Evolutionary conservation across 371 early-diverging fungal genomes (phyloP), one percentile per base, ranked within the genome.

Genomic region (Dentiscutata heterogama): DNA sequence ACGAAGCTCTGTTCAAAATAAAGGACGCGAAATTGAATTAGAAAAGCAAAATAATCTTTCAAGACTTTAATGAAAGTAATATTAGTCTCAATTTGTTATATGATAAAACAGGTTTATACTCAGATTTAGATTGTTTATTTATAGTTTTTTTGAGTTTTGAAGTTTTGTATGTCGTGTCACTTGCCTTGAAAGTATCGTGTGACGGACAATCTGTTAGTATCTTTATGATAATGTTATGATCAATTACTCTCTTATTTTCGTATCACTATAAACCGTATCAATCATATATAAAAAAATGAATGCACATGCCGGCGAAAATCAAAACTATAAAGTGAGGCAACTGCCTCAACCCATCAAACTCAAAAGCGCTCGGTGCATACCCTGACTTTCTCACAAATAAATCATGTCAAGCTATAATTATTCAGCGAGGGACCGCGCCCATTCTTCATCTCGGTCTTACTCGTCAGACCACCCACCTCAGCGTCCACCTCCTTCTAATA

Each of bases 361-460:
- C 58, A 58, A 58, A 18, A 58, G 22, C 22, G 22, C 7, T 22
- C 22, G 18, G 18, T 58, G 22, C 46, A 46, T 11, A 46, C 46
- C 58, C 58, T 58, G 22, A 58, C 58, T 58, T 58, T 58, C 58
- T 58, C n/a, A 58, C 58, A 58, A 58, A 67, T 67, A 29, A 22
- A 71, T 46, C 11, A 71, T 71, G 72, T 71, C 72, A 42, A 77
- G 61, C 42, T 77, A 77, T 61, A 77, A 77, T 58, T 77, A 77
- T 18, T 56, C 58, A 31, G 10, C 46, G 46, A 77, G 77, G 39
- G 77, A 74, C 29, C 74, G 25, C 22, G 31, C 53, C 20, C 56
- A 53, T n/a, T 46, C 46, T 10, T 18, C 56, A 22, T 58, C 77
- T 39, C 31, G 77, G 27, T n/a, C 42, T n/a, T 74, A 74, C 29